Evolutionary conservation across 768 basidiomycete species (phyloP).

Genomic region (Gautieria morchelliformis): DNA sequence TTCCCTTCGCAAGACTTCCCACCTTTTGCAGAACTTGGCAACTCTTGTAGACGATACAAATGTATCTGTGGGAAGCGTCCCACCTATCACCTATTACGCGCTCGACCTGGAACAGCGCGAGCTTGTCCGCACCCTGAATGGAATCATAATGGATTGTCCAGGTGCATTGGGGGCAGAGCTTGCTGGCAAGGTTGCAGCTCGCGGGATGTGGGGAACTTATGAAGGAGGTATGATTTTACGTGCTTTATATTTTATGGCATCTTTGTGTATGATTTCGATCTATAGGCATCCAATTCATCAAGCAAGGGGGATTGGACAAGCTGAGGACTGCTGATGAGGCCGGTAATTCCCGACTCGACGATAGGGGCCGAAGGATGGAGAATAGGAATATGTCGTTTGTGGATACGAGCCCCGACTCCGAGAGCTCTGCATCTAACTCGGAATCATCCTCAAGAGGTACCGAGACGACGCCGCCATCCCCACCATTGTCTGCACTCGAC

Average conservation of each 20-base stretch:
- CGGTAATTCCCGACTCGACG: not conserved
- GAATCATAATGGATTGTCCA: conserved; percentile 43
- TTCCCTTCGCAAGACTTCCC: conserved; percentile 81
- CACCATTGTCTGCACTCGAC: conserved; percentile 5
- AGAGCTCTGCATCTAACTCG: not conserved
- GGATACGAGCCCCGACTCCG: not conserved
- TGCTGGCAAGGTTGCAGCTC: conserved; percentile 62
- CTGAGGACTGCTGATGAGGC: conserved; percentile 8
- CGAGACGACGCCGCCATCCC: conserved; percentile 8
- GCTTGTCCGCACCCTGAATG: conserved; percentile 66
- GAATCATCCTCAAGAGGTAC: conserved; percentile 1
- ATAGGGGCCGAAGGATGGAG: not conserved
- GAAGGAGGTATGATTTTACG: conserved; percentile 48
- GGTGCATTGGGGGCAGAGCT: conserved; percentile 40
- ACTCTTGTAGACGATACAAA: conserved; percentile 29
- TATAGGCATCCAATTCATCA: conserved; percentile 52
- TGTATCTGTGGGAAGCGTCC: conserved; percentile 15
- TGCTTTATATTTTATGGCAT: not conserved
- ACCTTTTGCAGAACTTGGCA: conserved; percentile 66
- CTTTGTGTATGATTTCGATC: not conserved
- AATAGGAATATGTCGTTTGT: not conserved
- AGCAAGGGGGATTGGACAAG: conserved; percentile 44
- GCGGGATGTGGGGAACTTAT: conserved; percentile 88
- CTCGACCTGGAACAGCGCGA: conserved; percentile 88
- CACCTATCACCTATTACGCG: conserved; percentile 77